These are phyloP conservation scores for Fusarium phyllophilum DNA, from an alignment of 2,329 filamentous ascomycete genomes.

Conservation along the genomic window DNA sequence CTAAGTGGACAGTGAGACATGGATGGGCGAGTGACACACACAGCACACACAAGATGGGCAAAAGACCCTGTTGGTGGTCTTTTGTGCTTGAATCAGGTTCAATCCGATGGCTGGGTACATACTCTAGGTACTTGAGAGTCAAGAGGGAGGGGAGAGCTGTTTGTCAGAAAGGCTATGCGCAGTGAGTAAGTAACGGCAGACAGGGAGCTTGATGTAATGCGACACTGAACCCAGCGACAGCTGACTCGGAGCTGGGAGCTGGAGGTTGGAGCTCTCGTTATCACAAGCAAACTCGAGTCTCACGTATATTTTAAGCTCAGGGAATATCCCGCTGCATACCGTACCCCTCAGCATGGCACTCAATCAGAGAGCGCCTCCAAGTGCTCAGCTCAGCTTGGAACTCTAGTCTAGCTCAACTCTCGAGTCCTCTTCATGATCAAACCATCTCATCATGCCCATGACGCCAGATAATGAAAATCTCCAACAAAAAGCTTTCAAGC, in stretches of 20 bases:
- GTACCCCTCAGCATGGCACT: background rate
- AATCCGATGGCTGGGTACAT: background rate
- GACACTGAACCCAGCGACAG: conserved; percentile 8
- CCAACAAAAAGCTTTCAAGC: conserved; percentile 36
- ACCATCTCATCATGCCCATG: conserved; percentile 16
- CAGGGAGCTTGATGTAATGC: background rate
- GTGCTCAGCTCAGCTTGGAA: background rate
- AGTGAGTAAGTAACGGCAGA: background rate
- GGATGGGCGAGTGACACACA: conserved; percentile 40
- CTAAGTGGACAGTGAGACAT: conserved; percentile 44
- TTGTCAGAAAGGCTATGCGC: background rate
- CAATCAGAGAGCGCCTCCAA: background rate
- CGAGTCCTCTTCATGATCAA: conserved; percentile 7
- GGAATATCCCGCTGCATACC: background rate
- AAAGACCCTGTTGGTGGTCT: conserved; percentile 27
- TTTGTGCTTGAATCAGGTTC: conserved; percentile 11
- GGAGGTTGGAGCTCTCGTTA: conserved; percentile 6
- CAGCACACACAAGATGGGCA: conserved; percentile 26
- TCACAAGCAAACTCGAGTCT: conserved; percentile 23
- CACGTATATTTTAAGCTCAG: background rate
- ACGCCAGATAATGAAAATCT: conserved; percentile 29
- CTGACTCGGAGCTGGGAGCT: conserved; percentile 20
- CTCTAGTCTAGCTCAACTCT: background rate
- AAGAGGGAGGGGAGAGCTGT: background rate
- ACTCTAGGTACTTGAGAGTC: background rate